Evolutionary conservation across 805 yeast species (phyloP).

Genomic region (Priceomyces haplophilus): DNA sequence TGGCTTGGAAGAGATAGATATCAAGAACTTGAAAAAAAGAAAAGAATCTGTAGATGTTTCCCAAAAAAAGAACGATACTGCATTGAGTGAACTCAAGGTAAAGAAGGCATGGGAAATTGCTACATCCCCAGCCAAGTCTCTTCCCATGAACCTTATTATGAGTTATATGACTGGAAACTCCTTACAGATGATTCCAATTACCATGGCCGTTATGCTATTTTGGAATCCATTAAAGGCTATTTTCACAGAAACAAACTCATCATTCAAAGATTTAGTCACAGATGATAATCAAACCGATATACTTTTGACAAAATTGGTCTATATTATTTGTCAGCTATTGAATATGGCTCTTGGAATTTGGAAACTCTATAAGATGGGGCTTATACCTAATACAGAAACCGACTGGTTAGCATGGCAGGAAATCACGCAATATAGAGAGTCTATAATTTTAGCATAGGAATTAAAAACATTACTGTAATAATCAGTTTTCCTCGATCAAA

Average conservation of each 20-base stretch:
- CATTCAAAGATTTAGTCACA: constrained; percentile 50
- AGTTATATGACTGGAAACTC: constrained; percentile 91
- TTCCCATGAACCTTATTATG: constrained; percentile 92
- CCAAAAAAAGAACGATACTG: constrained; percentile 15
- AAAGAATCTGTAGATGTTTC: constrained; percentile 1
- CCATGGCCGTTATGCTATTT: constrained; percentile 83
- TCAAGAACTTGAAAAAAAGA: background rate
- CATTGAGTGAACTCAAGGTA: constrained; percentile 38
- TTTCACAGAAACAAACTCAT: constrained; percentile 46
- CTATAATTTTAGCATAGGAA: constrained; percentile 3
- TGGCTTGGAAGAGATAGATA: constrained; percentile 9
- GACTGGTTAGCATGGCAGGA: constrained; percentile 92
- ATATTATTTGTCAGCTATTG: constrained; percentile 44
- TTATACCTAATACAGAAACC: constrained; percentile 79
- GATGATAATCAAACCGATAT: constrained; percentile 32
- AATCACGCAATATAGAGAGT: constrained; percentile 24
- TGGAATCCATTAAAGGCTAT: constrained; percentile 76
- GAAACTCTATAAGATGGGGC: constrained; percentile 84
- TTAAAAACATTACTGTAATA: background rate
- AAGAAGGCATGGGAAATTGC: constrained; percentile 89
- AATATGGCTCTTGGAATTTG: constrained; percentile 75
- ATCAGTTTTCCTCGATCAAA: background rate
- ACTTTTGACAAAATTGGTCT: constrained; percentile 21
- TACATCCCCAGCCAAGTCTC: constrained; percentile 68
- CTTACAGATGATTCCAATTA: constrained; percentile 83